Evolutionary conservation across 2,329 filamentous ascomycete genomes (phyloP), one percentile per base, ranked within the genome.

Genomic region (Emergomyces orientalis): DNA sequence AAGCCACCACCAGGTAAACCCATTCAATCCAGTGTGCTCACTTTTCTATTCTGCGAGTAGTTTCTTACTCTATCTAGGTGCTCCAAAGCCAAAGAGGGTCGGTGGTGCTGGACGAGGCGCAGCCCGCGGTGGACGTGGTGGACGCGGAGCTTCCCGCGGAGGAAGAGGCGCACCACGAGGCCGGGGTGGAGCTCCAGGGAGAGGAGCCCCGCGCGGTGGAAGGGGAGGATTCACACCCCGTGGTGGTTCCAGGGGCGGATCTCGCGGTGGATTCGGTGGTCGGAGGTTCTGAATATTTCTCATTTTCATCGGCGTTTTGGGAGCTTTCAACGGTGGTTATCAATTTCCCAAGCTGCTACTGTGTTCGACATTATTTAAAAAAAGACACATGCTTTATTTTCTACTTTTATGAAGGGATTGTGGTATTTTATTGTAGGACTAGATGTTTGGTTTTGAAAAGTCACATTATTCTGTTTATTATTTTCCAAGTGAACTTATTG

Each of bases 11-110:
- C 82, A 71, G 82, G 81, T 78, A 74, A 64, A 70, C 60, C 41
- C 25, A 32, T 47, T 17, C 9, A 47, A n/a, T 32, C 19, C 39
- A 8, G 25, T 39, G 6, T 27, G n/a, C 19, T 9, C 37, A 32
- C 11, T 32, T 34, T 37, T 37, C 30, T 55, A 34, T 17, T 17
- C 32, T 8, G 25, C 4, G n/a, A 22, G 22, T 49, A 55, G 41
- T 66, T 61, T 63, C 69, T 69, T 64, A 73, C 60, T 59, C 55
- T 57, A 22, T 82, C 60, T 79, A 69, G 88, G 88, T 72, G 85
- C 87, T 65, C 76, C 78, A 73, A 90, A 89, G 79, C 81, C 87
- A 63, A 88, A 88, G 79, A 85, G 85, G 71, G 84, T 85, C 55
- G 87, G 86, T 68, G 88, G 88, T 66, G 82, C 80, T 60, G 71